Base-by-base conservation (phyloP, 495 filamentous ascomycete species). In the Podospora didyma region DNA sequence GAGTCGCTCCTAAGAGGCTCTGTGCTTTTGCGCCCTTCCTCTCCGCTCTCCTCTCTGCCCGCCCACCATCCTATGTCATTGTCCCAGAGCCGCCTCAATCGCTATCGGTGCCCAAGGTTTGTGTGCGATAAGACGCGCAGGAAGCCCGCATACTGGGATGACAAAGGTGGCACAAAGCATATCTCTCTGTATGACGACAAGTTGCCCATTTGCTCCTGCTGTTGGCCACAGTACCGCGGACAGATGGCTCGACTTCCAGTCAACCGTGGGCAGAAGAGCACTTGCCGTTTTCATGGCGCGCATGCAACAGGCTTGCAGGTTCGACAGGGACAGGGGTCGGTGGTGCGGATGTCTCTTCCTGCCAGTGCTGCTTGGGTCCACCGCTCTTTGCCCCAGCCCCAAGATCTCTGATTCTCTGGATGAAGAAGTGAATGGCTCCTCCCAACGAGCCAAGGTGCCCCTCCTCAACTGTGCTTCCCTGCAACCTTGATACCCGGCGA, bases 211-310 rank as follows among this genome's bases (percentile, higher is more conserved):
- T n/a, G n/a, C n/a, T n/a, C n/a, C n/a, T n/a, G n/a, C n/a, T n/a
- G n/a, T n/a, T n/a, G n/a, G n/a, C n/a, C n/a, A n/a, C n/a, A n/a
- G n/a, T n/a, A n/a, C n/a, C n/a, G n/a, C n/a, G n/a, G n/a, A n/a
- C n/a, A n/a, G n/a, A n/a, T n/a, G n/a, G n/a, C n/a, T n/a, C n/a
- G n/a, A n/a, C n/a, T n/a, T n/a, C n/a, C n/a, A n/a, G n/a, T n/a
- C n/a, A n/a, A n/a, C n/a, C n/a, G 47, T 48, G 53, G 24, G 55
- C 60, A 62, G 57, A 52, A 62, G 56, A 49, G 56, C 60, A 62
- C 34, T 58, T 62, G 60, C 60, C 60, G 60, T 9, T 31, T 58
- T 58, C 54, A 45, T 26, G 60, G 21, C 46, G 22, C 21, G 23
- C 3, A 12, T 21, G 22, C 45, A 22, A 17, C 19, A 9, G 14